phyloP scores from a whole-genome alignment of 2,329 filamentous ascomycete species.

The Pyrenochaeta sp. region DNA sequence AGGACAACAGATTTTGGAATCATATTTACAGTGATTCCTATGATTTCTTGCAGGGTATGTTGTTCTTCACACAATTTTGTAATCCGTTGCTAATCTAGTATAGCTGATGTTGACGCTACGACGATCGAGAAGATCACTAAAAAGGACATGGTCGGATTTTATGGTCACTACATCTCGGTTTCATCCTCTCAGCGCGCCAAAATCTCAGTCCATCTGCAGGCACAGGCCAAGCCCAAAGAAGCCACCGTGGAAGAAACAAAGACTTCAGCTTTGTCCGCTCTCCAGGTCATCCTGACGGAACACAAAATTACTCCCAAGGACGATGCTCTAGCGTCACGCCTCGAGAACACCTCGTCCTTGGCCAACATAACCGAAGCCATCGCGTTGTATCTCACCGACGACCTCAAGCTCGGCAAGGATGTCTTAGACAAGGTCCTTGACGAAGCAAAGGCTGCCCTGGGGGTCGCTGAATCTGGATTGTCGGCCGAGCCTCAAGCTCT shows the following conservation, averaged over 20 bases:
- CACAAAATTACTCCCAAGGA: conserved; percentile 55
- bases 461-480: conserved; percentile 38
- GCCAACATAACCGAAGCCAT: conserved; percentile 60
- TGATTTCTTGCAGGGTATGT: conserved; percentile 84
- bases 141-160: conserved; percentile 81
- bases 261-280: conserved; percentile 43
- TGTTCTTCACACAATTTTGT: neutral
- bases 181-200: conserved; percentile 78
- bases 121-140: conserved; percentile 79
- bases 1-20: conserved; percentile 81
- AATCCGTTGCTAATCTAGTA: conserved; percentile 8
- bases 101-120: conserved; percentile 78
- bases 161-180: conserved; percentile 76
- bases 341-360: conserved; percentile 57
- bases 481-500: conserved; percentile 53
- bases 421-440: conserved; percentile 58
- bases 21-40: conserved; percentile 87
- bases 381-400: conserved; percentile 54
- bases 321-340: conserved; percentile 51
- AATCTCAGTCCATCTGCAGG: conserved; percentile 81
- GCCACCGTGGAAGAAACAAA: conserved; percentile 53
- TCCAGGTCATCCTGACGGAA: conserved; percentile 54
- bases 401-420: conserved; percentile 57
- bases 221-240: conserved; percentile 64
- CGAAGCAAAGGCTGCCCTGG: conserved; percentile 59